Evolutionary conservation across 768 basidiomycete species (phyloP).

Genomic region (Tubosaeta sp.): DNA sequence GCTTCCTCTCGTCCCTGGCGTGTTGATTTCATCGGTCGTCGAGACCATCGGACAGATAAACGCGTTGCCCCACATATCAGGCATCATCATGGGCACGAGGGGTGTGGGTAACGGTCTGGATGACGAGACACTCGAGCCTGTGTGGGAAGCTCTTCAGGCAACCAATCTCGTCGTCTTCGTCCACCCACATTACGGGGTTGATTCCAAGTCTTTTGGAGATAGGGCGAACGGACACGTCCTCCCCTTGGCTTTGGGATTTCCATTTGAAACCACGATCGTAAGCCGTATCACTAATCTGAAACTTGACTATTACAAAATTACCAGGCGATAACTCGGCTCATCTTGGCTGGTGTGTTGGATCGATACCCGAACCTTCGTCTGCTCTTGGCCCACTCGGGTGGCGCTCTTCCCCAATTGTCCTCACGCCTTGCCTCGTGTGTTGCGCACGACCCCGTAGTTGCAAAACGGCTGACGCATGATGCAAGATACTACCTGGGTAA

Average conservation of each 20-base stretch:
- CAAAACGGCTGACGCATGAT: constrained; percentile 71
- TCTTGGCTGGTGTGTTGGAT: constrained; percentile 78
- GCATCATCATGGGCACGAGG: constrained; percentile 80
- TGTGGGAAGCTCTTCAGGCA: constrained; percentile 75
- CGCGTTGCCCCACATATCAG: constrained; percentile 60
- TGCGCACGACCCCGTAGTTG: constrained; percentile 77
- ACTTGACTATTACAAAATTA: constrained; percentile 3
- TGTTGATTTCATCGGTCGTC: constrained; percentile 52
- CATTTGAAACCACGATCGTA: constrained; percentile 86
- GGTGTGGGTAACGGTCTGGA: constrained; percentile 77
- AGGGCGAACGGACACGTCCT: constrained; percentile 83
- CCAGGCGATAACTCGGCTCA: constrained; percentile 71
- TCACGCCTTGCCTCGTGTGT: constrained; percentile 84
- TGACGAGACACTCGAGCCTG: constrained; percentile 69
- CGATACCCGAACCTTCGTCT: constrained; percentile 71
- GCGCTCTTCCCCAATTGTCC: constrained; percentile 77
- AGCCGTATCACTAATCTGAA: constrained; percentile 25
- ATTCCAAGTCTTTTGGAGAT: constrained; percentile 68
- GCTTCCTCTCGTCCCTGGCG: constrained; percentile 72
- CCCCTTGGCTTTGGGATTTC: constrained; percentile 83
- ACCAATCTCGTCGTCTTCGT: constrained; percentile 74
- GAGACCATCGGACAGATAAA: constrained; percentile 65
- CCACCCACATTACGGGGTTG: constrained; percentile 85
- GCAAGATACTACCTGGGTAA: constrained; percentile 79
- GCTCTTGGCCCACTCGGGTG: constrained; percentile 84